Evolutionary conservation across 805 yeast genomes (phyloP).

Genomic region (Metschnikowia corniflorae): DNA sequence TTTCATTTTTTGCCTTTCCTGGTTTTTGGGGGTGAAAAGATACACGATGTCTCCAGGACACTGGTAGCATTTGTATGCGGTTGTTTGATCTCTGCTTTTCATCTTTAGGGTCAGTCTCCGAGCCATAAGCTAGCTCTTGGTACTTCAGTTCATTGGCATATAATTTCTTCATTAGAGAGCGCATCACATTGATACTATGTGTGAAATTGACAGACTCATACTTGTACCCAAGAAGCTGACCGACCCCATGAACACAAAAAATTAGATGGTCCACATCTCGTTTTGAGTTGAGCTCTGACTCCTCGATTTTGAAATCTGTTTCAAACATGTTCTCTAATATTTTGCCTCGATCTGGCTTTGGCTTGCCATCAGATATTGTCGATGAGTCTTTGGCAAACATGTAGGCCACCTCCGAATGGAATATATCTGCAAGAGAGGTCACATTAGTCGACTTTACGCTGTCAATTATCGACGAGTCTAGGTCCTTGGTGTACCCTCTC

Average conservation of each 20-base stretch:
- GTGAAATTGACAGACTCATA: conserved; percentile 83
- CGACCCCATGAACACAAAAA: conserved; percentile 93
- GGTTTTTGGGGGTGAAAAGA: conserved; percentile 53
- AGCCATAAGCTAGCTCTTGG: conserved; percentile 30
- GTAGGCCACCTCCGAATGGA: conserved; percentile 27
- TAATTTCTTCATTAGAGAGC: conserved; percentile 53
- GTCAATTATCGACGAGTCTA: conserved; percentile 30
- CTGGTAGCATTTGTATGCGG: conserved; percentile 80
- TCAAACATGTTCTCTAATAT: conserved; percentile 12
- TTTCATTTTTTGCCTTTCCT: conserved; percentile 30
- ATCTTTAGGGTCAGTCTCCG: conserved; percentile 17
- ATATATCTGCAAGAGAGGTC: conserved; percentile 30
- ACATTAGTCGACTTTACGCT: conserved; percentile 30
- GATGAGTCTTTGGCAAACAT: conserved; percentile 20
- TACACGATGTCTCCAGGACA: conserved; percentile 83
- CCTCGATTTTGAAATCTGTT: conserved; percentile 10
- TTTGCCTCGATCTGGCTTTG: conserved; percentile 17
- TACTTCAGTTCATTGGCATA: conserved; percentile 38
- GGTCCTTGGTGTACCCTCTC: conserved; percentile 46
- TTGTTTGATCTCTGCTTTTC: conserved; percentile 36
- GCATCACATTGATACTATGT: conserved; percentile 70
- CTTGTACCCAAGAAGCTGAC: conserved; percentile 77
- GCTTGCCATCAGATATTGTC: conserved; percentile 10
- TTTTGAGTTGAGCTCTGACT: conserved; percentile 2
- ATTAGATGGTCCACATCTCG: conserved; percentile 59